A percentile compares a stretch with the other conserved stretches of the same genome.
These are phyloP conservation scores for Sechiopsis laciniata DNA, from an alignment of 306 rosid genomes.

Conservation along the genomic window DNA sequence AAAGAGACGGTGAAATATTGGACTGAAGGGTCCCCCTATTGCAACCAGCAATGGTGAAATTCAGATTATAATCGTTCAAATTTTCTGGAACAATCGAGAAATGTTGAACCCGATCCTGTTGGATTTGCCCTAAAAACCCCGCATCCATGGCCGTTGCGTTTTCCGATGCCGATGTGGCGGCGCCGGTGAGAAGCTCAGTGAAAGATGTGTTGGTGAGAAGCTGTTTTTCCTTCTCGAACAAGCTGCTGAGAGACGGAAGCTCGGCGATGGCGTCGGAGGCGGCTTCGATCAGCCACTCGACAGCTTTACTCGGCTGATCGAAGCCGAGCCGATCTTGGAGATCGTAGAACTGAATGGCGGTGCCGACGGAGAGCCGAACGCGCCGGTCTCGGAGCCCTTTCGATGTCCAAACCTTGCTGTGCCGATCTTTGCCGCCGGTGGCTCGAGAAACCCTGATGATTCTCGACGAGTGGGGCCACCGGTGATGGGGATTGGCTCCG, in stretches of 20 bases:
- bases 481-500: slow-evolving; percentile 32
- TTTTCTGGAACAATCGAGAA: slow-evolving; percentile 62
- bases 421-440: slow-evolving; percentile 90
- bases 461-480: slow-evolving; percentile 60
- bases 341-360: slow-evolving; percentile 86
- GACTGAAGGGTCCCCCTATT: slow-evolving; percentile 99
- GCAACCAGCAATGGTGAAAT: slow-evolving; percentile 66
- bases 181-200: slow-evolving; percentile 75
- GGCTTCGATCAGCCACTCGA: slow-evolving; percentile 78
- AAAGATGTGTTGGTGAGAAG: slow-evolving; percentile 50
- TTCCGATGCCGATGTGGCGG: slow-evolving; percentile 36
- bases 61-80: slow-evolving; percentile 50
- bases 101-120: slow-evolving; percentile 41
- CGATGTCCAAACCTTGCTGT: slow-evolving; percentile 90
- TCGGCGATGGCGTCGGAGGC: slow-evolving; percentile 81
- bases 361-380: slow-evolving; percentile 69
- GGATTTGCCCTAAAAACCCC: slow-evolving; percentile 49
- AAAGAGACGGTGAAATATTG: slow-evolving; percentile 67
- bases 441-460: slow-evolving; percentile 86
- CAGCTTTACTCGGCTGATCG: slow-evolving; percentile 92
- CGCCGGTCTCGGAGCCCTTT: slow-evolving; percentile 80
- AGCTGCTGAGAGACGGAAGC: slow-evolving; percentile 42
- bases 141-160: too few species aligned
- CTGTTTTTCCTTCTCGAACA: too few species aligned
- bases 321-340: slow-evolving; percentile 84